Percentiles rank a stretch among this genome's conserved stretches.
Conservation (phyloP, 2,329 filamentous ascomycete species). For the Aureobasidium vineae region DNA sequence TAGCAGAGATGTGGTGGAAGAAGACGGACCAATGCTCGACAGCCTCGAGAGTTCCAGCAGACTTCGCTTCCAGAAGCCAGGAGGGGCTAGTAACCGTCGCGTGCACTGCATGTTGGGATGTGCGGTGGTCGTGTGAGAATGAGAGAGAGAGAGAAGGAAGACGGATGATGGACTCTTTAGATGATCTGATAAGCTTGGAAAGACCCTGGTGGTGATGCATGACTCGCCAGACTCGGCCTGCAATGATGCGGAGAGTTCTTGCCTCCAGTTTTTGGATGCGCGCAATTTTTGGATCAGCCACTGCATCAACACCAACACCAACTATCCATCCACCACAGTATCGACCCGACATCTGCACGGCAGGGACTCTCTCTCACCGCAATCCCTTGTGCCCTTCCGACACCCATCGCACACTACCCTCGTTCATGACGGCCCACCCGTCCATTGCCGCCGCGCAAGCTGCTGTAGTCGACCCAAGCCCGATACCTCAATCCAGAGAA, state of each 20-base stretch:
- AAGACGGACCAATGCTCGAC: slow-evolving; percentile 53
- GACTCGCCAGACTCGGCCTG: slow-evolving; percentile 2
- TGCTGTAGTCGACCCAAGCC: slow-evolving; percentile 23
- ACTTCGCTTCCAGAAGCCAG: slow-evolving; percentile 58
- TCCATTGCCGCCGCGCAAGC: slow-evolving; percentile 21
- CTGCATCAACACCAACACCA: neutral
- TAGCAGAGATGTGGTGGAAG: neutral
- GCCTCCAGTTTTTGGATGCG: neutral
- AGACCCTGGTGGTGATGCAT: slow-evolving; percentile 24
- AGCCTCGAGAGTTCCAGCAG: slow-evolving; percentile 59
- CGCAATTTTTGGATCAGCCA: neutral
- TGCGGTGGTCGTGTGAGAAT: slow-evolving; percentile 3
- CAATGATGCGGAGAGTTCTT: neutral
- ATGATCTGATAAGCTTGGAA: neutral
- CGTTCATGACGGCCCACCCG: slow-evolving; percentile 28
- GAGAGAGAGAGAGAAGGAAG: neutral
- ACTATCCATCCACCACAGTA: neutral
- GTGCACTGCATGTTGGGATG: slow-evolving; percentile 40
- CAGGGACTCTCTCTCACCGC: neutral
- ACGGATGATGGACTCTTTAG: neutral
- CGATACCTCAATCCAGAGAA: slow-evolving; percentile 57
- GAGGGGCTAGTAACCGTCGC: slow-evolving; percentile 37
- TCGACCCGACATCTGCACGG: neutral
- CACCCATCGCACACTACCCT: neutral
- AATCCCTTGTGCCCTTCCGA: neutral